phyloP scores from a whole-genome alignment of 2,329 filamentous ascomycete species.

The Apiospora malaysiana region DNA sequence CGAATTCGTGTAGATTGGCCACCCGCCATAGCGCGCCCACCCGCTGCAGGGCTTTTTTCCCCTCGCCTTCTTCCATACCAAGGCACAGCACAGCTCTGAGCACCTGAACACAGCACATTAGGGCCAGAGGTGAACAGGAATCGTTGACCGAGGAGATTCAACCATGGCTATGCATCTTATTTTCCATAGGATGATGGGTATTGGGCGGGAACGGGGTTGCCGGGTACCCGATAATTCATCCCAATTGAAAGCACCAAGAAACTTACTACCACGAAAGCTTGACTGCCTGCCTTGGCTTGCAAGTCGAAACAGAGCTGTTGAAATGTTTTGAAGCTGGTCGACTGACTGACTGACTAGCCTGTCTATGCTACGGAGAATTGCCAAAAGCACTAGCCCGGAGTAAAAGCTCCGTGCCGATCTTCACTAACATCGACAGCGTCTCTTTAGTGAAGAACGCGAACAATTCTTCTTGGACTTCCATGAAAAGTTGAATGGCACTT shows the following conservation, averaged over 20 bases:
- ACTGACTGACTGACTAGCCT: neutral
- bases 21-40: neutral
- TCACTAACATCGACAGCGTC: neutral
- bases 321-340: neutral
- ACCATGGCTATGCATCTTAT: neutral
- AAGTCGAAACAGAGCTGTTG: slow-evolving; percentile 2
- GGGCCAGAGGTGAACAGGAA: neutral
- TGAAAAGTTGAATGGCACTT: neutral
- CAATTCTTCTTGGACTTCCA: neutral
- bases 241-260: neutral
- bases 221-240: neutral
- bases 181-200: neutral
- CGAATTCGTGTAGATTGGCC: slow-evolving; percentile 10
- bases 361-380: slow-evolving; percentile 7
- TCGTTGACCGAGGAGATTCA: neutral
- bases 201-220: neutral
- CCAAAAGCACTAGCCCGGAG: neutral
- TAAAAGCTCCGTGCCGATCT: neutral
- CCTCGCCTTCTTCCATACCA: slow-evolving; percentile 5
- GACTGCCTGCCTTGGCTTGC: neutral
- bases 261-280: no score
- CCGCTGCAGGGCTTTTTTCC: neutral
- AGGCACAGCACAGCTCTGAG: neutral
- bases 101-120: no score
- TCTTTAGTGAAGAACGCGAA: neutral